Evolutionary conservation across 768 basidiomycete genomes (phyloP), one percentile per base, ranked within the genome.

Genomic region (Piloderma croceum): DNA sequence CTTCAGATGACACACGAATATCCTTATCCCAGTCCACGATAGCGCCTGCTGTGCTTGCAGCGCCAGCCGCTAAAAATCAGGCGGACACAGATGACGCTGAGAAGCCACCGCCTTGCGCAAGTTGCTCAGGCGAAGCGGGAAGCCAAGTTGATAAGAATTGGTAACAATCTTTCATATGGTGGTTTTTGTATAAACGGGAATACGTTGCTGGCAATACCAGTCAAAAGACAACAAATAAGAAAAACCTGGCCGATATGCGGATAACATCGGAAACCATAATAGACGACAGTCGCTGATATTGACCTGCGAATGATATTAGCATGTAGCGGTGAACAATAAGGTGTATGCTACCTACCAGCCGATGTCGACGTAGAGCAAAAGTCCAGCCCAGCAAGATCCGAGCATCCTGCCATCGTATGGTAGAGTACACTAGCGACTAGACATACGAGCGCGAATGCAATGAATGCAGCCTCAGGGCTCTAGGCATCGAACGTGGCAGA

Each of bases 131-230:
- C 84, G n/a, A 90, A 90, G 54, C 70, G 85, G 38, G 87, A 90
- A 50, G 77, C 74, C 4, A 88, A 89, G 61, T 56, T 87, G 42
- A 77, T 87, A n/a, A n/a, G n/a, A n/a, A n/a, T n/a, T n/a, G n/a
- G n/a, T n/a, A n/a, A n/a, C n/a, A n/a, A n/a, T n/a, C n/a, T n/a
- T n/a, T n/a, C n/a, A n/a, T n/a, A n/a, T n/a, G n/a, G n/a, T n/a
- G n/a, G n/a, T n/a, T n/a, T n/a, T n/a, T n/a, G n/a, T n/a, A 82
- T 82, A 69, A 94, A 96, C 17, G 92, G 90, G 42, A 90, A 73
- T 24, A 83, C 67, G 44, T 82, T 89, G 7, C 90, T 90, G 1
- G 83, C 73, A 5, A 86, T 51, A 5, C 85, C 92, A 24, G 78
- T 81, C 32, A 76, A 54, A 41, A 88, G 56, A 51, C 87, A 91